A percentile compares a stretch with the other conserved stretches of the same genome.
phyloP scores from a whole-genome alignment of 441 rosid genomes.

The Populus hybrid region DNA sequence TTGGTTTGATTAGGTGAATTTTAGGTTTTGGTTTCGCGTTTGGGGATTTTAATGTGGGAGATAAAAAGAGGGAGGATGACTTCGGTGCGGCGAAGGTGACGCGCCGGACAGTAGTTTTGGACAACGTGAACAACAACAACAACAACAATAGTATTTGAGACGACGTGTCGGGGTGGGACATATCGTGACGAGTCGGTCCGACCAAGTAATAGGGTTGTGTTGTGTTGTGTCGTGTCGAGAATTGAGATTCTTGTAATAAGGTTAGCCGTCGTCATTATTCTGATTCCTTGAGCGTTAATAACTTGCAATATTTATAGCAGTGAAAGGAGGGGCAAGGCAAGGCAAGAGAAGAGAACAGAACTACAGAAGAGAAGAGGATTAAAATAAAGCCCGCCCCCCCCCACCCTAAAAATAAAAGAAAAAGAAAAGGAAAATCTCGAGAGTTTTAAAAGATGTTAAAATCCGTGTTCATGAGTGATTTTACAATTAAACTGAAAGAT shows the following conservation, averaged over 20 bases:
- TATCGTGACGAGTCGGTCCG: neutral
- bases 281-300: neutral
- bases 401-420: too few relatives aligned
- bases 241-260: neutral
- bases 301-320: neutral
- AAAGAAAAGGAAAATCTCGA: too few relatives aligned
- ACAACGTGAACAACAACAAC: neutral
- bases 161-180: neutral
- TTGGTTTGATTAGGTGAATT: neutral
- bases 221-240: neutral
- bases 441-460: too few relatives aligned
- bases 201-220: neutral
- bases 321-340: neutral
- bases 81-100: slow-evolving; percentile 44
- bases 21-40: neutral
- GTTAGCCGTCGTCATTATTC: neutral
- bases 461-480: too few relatives aligned
- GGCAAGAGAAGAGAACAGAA: too few relatives aligned
- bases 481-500: too few relatives aligned
- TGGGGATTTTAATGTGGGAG: slow-evolving; percentile 5
- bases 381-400: too few relatives aligned
- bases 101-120: slow-evolving; percentile 41
- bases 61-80: slow-evolving; percentile 12
- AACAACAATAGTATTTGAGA: neutral
- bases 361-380: neutral